Evolutionary conservation across 2,329 filamentous ascomycete genomes (phyloP).

Genomic region (Alternaria panax): DNA sequence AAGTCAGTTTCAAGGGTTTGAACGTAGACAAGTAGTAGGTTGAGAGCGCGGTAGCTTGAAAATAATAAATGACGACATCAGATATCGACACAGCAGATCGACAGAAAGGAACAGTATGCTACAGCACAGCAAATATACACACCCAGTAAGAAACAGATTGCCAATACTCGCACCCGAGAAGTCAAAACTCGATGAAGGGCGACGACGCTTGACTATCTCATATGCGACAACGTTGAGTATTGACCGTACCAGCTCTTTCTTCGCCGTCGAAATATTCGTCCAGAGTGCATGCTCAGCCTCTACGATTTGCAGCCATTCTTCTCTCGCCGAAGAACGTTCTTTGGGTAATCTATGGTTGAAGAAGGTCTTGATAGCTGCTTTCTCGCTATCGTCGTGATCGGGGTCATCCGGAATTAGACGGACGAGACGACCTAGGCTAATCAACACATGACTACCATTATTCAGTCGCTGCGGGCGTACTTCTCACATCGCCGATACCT

Average conservation of each 20-base stretch:
- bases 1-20: conserved; percentile 11
- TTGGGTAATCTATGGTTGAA: conserved; percentile 86
- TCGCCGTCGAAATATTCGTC: conserved; percentile 60
- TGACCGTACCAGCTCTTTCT: conserved; percentile 61
- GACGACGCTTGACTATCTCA: conserved; percentile 57
- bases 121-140: conserved; percentile 32
- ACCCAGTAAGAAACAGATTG: conserved; percentile 60
- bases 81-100: not conserved
- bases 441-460: not conserved
- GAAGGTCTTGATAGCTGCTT: conserved; percentile 76
- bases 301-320: conserved; percentile 88
- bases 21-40: too few relatives aligned
- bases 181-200: conserved; percentile 58
- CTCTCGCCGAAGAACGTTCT: conserved; percentile 66
- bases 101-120: not conserved
- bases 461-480: conserved; percentile 55
- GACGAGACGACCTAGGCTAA: conserved; percentile 76
- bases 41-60: not conserved
- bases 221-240: conserved; percentile 60
- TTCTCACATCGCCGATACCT: conserved; percentile 77
- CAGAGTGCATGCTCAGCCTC: conserved; percentile 82
- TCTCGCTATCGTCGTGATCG: conserved; percentile 60
- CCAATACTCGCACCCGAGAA: conserved; percentile 60
- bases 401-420: conserved; percentile 78
- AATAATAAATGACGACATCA: not conserved